Percentiles rank a stretch among this genome's conserved stretches.
These are phyloP conservation scores for Macrotyloma uniflorum DNA, from an alignment of 306 rosid genomes.

Conservation along the genomic window DNA sequence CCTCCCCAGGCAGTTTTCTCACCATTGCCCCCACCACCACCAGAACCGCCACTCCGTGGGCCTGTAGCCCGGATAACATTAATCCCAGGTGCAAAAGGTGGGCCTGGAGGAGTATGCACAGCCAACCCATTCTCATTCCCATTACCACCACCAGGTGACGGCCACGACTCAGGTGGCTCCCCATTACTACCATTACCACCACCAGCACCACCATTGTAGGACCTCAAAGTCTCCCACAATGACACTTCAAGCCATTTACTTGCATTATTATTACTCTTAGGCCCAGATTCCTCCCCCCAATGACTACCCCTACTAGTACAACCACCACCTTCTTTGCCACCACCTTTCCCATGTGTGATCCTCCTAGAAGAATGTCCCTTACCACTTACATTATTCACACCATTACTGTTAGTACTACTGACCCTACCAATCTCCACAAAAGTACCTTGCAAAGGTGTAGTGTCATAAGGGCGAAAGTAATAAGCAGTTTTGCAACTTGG, in stretches of 20 bases:
- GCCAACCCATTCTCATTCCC: conserved; percentile 70
- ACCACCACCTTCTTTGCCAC: conserved; percentile 35
- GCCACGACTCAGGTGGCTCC: conserved; percentile 82
- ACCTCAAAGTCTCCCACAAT: conserved; percentile 64
- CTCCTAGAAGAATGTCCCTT: conserved; percentile 47
- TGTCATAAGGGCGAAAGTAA: conserved; percentile 71
- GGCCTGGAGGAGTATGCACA: conserved; percentile 89
- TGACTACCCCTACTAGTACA: conserved; percentile 36
- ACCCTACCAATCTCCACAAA: conserved; percentile 87
- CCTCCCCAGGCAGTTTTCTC: conserved; percentile 87
- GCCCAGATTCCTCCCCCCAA: conserved; percentile 39
- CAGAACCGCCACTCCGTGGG: conserved; percentile 46
- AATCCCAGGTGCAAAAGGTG: conserved; percentile 82
- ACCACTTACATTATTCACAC: conserved; percentile 10
- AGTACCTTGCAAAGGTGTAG: conserved; percentile 79
- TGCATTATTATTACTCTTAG: conserved; percentile 19
- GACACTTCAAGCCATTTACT: conserved; percentile 54
- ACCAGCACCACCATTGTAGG: conserved; percentile 42
- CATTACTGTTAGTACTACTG: conserved; percentile 33
- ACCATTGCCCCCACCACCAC: conserved; percentile 47
- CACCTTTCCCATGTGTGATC: conserved; percentile 40
- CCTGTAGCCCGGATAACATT: conserved; percentile 71
- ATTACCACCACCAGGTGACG: conserved; percentile 45
- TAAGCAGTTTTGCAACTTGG: conserved; percentile 89
- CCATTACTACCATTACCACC: conserved; percentile 42